Base-by-base conservation (phyloP, 2,329 filamentous ascomycete species). In the Byssothecium circinans region DNA sequence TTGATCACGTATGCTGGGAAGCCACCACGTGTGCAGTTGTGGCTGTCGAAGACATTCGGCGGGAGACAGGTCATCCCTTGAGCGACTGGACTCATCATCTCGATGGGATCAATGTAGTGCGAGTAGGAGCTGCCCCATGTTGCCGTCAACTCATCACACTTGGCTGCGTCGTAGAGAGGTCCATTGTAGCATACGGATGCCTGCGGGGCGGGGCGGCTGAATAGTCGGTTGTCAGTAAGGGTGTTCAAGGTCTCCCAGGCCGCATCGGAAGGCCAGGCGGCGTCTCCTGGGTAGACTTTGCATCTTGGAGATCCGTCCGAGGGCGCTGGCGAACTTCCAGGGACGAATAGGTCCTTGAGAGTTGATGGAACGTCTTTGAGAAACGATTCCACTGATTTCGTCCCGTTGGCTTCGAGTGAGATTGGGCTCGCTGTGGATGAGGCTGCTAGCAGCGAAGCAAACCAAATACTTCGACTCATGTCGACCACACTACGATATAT, bases 161-260 rank as follows among this genome's bases (percentile, higher is more conserved):
- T 58, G 22, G 53, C 56, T 1, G 56, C 58, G 44, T 69, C 48
- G 51, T 67, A 69, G 11, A 51, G 53, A 2, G 61, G 54, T 15
- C 60, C 55, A 39, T 60, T 56, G 42, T 70, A 69, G 50, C 67
- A 70, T 2, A 69, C 64, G 29, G 65, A 56, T 22, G 65, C 66
- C 39, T 64, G 53, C 35, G 66, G 65, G 20, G 57, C 54, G 8
- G 65, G 64, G 33, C 58, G 51, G 23, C 43, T 49, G 36, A 68
- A 49, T 11, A 70, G 53, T 20, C 60, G 60, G 32, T 60, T 57
- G 37, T 57, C 64, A 32, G 61, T 62, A 27, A 63, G 35, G 15
- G 61, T 56, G 61, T 81, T 80, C 42, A 83, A 69, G 12, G 56
- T 53, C 6, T 57, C 49, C 80, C 80, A 83, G 11, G 63, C 64